Base-by-base conservation (phyloP, 257 asterid species). In the Paraleonurus japonicus region DNA sequence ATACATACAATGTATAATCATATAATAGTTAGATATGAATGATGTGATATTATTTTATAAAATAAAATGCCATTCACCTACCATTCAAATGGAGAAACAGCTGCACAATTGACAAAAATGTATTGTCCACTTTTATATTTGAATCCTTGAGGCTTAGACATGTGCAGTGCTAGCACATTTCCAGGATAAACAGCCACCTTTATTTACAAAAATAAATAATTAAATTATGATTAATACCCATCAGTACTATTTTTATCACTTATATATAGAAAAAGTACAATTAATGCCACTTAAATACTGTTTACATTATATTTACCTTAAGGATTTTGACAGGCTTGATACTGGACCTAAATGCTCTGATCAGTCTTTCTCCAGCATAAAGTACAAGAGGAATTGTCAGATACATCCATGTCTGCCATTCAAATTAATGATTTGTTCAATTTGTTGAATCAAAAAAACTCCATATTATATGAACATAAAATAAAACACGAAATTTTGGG, bases 41-140 rank as follows among this genome's bases (percentile, higher is more conserved):
- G n/a, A 16, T 22, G 7, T 3, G 17, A 12, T 32, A 32, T 2
- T 30, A 1, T 30, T 30, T 6, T 30, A 30, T 30, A 32, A 2
- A 32, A n/a, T 12, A 17, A 24, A 43, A 20, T 24, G 66, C 7
- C 5, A 35, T 1, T 54, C 65, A 78, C 90, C 67, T 69, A 92
- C 97, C 97, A 92, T 75, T 92, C 97, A 61, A 92, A 92, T 58
- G 97, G 97, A 65, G 97, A 92, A 69, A 92, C 95, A 30, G 96
- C 96, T 19, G 95, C 93, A 37, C 96, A 92, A 26, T 92, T 92
- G 88, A 92, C 96, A 73, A 92, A 89, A 83, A 89, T 85, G 60
- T 92, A 92, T 19, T 92, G 96, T 11, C 97, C 97, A 80, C 96
- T 92, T 69, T 81, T 87, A 69, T 92, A 89, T 76, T 84, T 86